These are phyloP conservation scores for Quercus aquifolioides DNA, from an alignment of 306 rosid genomes.

Conservation along the genomic window DNA sequence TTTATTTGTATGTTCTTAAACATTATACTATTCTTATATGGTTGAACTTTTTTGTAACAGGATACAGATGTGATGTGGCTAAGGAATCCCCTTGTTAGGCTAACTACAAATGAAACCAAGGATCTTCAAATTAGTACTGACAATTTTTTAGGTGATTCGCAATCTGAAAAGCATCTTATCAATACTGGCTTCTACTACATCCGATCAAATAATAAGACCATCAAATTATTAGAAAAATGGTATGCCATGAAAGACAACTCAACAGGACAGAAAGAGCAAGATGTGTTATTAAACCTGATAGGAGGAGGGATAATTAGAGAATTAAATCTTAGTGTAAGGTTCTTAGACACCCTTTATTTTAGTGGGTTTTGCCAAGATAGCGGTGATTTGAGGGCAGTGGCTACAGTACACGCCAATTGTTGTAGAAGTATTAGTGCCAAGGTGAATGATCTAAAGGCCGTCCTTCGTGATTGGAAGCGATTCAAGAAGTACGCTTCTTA, in stretches of 20 bases:
- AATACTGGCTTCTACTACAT: constrained; percentile 78
- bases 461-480: constrained; percentile 67
- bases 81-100: constrained; percentile 57
- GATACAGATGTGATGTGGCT: constrained; percentile 88
- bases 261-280: constrained; percentile 66
- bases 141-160: constrained; percentile 36
- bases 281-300: constrained; percentile 46
- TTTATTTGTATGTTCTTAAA: no score
- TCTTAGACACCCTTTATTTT: constrained; percentile 63
- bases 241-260: constrained; percentile 52
- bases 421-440: constrained; percentile 70
- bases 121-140: constrained; percentile 77
- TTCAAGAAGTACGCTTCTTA: constrained; percentile 23
- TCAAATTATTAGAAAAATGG: constrained; percentile 62
- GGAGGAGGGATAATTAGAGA: constrained; percentile 27
- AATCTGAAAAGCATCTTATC: constrained; percentile 36
- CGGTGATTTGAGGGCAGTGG: constrained; percentile 46
- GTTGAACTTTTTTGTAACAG: constrained; percentile 19
- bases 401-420: constrained; percentile 75
- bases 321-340: constrained; percentile 59
- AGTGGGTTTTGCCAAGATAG: constrained; percentile 89
- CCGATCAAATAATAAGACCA: constrained; percentile 63
- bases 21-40: background rate
- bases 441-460: constrained; percentile 38
- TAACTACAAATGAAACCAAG: constrained; percentile 49